Evolutionary conservation across 805 yeast species (phyloP).

Genomic region (Debaryomyces castellii): DNA sequence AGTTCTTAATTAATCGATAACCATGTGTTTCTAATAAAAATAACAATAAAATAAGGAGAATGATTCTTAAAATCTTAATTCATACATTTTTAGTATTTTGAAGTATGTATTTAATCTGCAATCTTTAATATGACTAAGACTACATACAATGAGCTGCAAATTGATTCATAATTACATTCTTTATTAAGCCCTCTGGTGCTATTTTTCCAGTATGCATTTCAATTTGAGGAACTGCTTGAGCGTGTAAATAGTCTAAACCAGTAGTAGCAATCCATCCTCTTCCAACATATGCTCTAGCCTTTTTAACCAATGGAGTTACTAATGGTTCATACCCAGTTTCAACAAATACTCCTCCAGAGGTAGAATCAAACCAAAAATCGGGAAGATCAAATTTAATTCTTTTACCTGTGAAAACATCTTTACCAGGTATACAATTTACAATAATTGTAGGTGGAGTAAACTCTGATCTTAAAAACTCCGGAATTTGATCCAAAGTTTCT

Average conservation of each 20-base stretch:
- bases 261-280: conserved; percentile 14
- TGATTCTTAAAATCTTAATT: too few species aligned
- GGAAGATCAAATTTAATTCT: conserved; percentile 7
- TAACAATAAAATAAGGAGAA: too few species aligned
- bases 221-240: conserved; percentile 14
- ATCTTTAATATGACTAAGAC: background rate
- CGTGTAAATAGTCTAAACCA: conserved; percentile 15
- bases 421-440: conserved; percentile 10
- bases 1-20: too few species aligned
- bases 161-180: conserved; percentile 3
- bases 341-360: conserved; percentile 14
- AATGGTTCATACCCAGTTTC: conserved; percentile 13
- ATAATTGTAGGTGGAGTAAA: conserved; percentile 9
- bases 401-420: conserved; percentile 6
- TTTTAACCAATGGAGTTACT: conserved; percentile 6
- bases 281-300: conserved; percentile 3
- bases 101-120: too few species aligned
- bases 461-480: background rate
- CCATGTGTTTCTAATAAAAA: too few species aligned
- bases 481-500: background rate
- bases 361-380: conserved; percentile 10
- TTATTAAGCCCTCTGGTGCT: conserved; percentile 14
- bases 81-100: too few species aligned
- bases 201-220: conserved; percentile 16
- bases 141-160: background rate